Evolutionary conservation across 208 protist species (phyloP).

Genomic region (Naegleria gruberi): DNA sequence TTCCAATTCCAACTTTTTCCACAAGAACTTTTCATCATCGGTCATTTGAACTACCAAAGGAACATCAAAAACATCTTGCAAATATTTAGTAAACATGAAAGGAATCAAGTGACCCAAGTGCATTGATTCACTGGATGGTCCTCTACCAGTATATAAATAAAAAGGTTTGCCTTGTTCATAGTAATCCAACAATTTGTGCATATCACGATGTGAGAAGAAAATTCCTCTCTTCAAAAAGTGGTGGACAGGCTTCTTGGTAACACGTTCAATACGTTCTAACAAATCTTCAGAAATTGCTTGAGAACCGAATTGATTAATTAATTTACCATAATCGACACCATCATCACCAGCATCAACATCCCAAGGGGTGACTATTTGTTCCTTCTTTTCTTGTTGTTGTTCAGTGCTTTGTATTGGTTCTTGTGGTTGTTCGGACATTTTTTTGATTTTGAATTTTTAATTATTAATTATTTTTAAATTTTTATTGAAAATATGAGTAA

Average conservation of each 20-base stretch:
- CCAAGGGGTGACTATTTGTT: constrained; percentile 69
- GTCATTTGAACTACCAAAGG: constrained; percentile 99
- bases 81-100: constrained; percentile 94
- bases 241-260: constrained; percentile 71
- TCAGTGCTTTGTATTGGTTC: background rate
- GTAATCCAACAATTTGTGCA: constrained; percentile 76
- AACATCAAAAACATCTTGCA: constrained; percentile 94
- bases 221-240: constrained; percentile 82
- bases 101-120: constrained; percentile 98
- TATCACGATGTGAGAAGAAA: constrained; percentile 95
- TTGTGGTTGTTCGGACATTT: background rate
- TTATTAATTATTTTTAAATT: no score
- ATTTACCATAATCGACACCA: constrained; percentile 79
- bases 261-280: constrained; percentile 67
- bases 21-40: constrained; percentile 99
- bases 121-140: constrained; percentile 88
- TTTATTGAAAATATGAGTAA: no score
- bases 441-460: no score
- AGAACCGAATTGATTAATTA: constrained; percentile 78
- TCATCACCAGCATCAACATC: constrained; percentile 65
- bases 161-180: constrained; percentile 75
- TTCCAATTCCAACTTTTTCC: constrained; percentile 79
- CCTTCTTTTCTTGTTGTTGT: background rate
- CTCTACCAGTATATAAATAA: constrained; percentile 99
- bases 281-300: constrained; percentile 63